Evolutionary conservation across 768 basidiomycete species (phyloP).

Genomic region (Mycena floridula): DNA sequence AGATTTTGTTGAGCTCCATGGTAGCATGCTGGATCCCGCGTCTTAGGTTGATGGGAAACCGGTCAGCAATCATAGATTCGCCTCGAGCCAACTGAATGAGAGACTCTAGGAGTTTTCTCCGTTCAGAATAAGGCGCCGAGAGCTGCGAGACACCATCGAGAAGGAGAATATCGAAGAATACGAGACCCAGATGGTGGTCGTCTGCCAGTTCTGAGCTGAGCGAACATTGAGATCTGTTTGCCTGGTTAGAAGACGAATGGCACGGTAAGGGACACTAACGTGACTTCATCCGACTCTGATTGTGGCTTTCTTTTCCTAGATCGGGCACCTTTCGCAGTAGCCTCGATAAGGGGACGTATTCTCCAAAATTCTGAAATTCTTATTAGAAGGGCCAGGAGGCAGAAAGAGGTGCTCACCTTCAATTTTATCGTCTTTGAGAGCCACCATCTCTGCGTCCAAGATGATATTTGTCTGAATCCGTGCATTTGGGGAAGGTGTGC

Average conservation of each 20-base stretch:
- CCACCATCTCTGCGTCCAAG: constrained; percentile 88
- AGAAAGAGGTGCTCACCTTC: constrained; percentile 49
- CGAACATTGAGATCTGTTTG: too few species aligned
- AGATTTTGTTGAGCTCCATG: constrained; percentile 34
- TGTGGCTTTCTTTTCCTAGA: constrained; percentile 17
- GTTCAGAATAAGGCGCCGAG: constrained; percentile 45
- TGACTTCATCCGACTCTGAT: constrained; percentile 12
- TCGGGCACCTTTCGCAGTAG: constrained; percentile 52
- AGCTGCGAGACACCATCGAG: constrained; percentile 58
- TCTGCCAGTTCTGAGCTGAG: constrained; percentile 27
- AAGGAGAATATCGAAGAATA: constrained; percentile 84
- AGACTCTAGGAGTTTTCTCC: constrained; percentile 58
- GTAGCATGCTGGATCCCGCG: constrained; percentile 10
- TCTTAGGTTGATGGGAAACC: constrained; percentile 39
- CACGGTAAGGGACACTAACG: too few species aligned
- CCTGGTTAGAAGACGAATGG: too few species aligned
- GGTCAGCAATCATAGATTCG: constrained; percentile 56
- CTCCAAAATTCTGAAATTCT: constrained; percentile 65
- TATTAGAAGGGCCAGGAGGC: neutral
- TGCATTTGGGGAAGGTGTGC: constrained; percentile 8
- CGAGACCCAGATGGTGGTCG: constrained; percentile 61
- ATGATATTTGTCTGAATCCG: constrained; percentile 37
- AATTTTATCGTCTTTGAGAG: constrained; percentile 61
- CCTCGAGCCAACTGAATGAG: constrained; percentile 50
- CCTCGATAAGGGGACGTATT: constrained; percentile 53